Conservation (phyloP, 2,329 filamentous ascomycete species). For the Venturia asperata region DNA sequence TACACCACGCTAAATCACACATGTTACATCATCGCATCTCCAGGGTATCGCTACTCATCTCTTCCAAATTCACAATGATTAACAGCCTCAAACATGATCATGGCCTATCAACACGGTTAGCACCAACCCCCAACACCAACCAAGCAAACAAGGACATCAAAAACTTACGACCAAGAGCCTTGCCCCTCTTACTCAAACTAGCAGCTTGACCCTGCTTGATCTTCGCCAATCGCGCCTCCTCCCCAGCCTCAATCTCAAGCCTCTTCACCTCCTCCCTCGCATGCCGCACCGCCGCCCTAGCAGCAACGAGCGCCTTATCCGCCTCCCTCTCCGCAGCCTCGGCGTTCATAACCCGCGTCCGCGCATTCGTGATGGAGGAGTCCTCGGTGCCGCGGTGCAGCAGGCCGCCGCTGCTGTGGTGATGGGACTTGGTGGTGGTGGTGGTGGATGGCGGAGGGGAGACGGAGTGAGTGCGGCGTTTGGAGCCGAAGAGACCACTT, state of each 20-base stretch:
- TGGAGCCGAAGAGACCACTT: conserved; percentile 30
- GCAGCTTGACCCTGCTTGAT: conserved; percentile 61
- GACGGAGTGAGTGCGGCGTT: not conserved
- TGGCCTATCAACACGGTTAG: not conserved
- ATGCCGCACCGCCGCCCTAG: conserved; percentile 52
- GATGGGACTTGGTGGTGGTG: conserved; percentile 23
- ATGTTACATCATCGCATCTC: not conserved
- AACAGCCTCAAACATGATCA: not conserved
- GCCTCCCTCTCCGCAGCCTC: conserved; percentile 59
- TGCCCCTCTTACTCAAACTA: conserved; percentile 60
- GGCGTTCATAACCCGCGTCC: conserved; percentile 55
- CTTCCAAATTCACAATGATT: not conserved
- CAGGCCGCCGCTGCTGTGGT: conserved; percentile 25
- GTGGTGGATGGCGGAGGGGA: conserved; percentile 25
- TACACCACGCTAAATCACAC: not conserved
- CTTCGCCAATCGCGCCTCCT: conserved; percentile 58
- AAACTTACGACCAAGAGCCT: conserved; percentile 55
- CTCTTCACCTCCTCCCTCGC: conserved; percentile 57
- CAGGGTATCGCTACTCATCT: conserved; percentile 8
- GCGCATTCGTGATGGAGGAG: conserved; percentile 54
- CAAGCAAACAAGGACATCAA: not conserved
- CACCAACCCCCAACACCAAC: not conserved
- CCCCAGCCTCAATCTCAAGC: conserved; percentile 58
- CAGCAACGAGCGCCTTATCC: conserved; percentile 54
- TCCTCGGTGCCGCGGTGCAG: conserved; percentile 48